phyloP scores from a whole-genome alignment of 495 filamentous ascomycete genomes.

The Xylaria cubensis region DNA sequence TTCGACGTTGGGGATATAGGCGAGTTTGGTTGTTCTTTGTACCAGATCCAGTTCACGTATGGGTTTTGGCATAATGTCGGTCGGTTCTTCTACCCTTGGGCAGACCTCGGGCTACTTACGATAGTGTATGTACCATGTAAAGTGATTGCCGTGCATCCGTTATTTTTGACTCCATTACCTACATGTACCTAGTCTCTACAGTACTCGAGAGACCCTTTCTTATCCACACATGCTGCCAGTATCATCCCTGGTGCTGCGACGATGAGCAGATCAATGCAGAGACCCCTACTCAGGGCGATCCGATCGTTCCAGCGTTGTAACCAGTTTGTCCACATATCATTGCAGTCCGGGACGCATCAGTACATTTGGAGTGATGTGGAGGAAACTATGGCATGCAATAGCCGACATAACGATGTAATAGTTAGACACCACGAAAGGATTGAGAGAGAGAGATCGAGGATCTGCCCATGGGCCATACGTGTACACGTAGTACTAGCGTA shows the following conservation, averaged over 20 bases:
- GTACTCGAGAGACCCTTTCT: background rate
- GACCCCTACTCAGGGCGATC: constrained; percentile 10
- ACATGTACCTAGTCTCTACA: no score
- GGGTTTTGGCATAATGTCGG: background rate
- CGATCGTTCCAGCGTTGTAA: constrained; percentile 16
- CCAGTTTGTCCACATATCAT: background rate
- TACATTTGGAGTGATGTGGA: no score
- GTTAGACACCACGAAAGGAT: background rate
- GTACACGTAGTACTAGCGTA: background rate
- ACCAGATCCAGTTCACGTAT: background rate
- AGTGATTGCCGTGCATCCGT: background rate
- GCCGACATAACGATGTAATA: no score
- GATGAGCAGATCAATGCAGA: constrained; percentile 3
- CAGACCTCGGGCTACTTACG: background rate
- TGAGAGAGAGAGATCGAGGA: background rate
- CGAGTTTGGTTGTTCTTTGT: no score
- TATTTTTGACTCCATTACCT: background rate
- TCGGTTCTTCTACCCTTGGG: background rate
- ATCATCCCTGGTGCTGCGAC: background rate
- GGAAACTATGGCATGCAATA: no score
- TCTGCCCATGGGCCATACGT: background rate
- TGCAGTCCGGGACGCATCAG: background rate
- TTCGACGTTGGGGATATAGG: background rate
- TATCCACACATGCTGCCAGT: constrained; percentile 4
- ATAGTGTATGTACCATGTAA: background rate